Percentiles rank a stretch among this genome's conserved stretches.
Evolutionary conservation across 2,329 filamentous ascomycete species (phyloP).

Genomic region (Colletotrichum sp.): DNA sequence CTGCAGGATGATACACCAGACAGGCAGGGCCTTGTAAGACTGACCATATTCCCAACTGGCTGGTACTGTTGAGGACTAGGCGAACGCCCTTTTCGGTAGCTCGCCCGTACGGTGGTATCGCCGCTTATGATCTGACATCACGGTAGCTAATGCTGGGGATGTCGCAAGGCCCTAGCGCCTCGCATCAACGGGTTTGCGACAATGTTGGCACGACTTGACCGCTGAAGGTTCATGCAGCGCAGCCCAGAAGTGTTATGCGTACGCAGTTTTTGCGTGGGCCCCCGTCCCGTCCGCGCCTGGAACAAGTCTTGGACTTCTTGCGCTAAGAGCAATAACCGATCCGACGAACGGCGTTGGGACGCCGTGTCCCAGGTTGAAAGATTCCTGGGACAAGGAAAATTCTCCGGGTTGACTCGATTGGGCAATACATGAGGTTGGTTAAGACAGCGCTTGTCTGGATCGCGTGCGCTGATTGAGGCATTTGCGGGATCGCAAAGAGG

Average conservation of each 20-base stretch:
- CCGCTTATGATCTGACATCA: neutral
- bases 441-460: conserved; percentile 16
- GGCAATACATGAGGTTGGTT: conserved; percentile 34
- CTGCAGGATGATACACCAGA: conserved; percentile 7
- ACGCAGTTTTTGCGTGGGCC: neutral
- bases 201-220: neutral
- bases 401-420: conserved; percentile 30
- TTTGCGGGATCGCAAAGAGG: conserved; percentile 31
- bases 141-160: neutral
- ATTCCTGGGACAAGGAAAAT: conserved; percentile 18
- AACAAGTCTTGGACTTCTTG: neutral
- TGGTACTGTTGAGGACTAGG: conserved; percentile 7
- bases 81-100: conserved; percentile 10
- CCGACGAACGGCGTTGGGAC: neutral
- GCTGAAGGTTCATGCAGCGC: neutral
- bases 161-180: neutral
- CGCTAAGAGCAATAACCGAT: neutral
- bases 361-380: neutral
- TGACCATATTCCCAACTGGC: conserved; percentile 13
- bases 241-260: neutral
- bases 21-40: conserved; percentile 1
- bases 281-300: neutral
- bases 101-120: neutral
- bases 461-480: conserved; percentile 8
- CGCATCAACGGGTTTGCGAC: neutral